Evolutionary conservation across 768 basidiomycete species (phyloP).

Genomic region (Lactarius akahatsu): DNA sequence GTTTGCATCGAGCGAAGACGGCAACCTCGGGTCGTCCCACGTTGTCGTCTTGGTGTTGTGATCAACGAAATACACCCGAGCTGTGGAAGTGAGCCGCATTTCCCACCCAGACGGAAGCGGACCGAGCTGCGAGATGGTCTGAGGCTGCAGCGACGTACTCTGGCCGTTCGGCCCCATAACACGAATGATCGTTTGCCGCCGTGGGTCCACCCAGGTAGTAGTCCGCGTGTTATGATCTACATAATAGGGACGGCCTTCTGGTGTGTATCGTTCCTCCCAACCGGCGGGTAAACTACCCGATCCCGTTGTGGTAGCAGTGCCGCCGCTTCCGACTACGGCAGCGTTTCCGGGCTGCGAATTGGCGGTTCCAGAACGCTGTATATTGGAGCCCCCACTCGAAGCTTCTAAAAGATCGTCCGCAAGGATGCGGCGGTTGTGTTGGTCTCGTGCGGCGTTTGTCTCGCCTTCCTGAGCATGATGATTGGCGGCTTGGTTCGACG

Average conservation of each 20-base stretch:
- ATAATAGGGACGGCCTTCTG: slow-evolving; percentile 97
- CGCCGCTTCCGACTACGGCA: slow-evolving; percentile 47
- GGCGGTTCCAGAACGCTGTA: slow-evolving; percentile 32
- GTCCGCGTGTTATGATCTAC: slow-evolving; percentile 99
- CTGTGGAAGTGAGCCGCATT: slow-evolving; percentile 98
- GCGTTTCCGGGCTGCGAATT: slow-evolving; percentile 37
- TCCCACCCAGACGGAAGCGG: slow-evolving; percentile 99
- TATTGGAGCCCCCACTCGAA: slow-evolving; percentile 40
- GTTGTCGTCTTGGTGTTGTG: slow-evolving; percentile 99
- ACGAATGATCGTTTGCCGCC: slow-evolving; percentile 93
- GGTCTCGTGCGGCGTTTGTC: slow-evolving; percentile 82
- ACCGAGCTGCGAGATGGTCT: slow-evolving; percentile 94
- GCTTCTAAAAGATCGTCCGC: slow-evolving; percentile 85
- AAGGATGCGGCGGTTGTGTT: slow-evolving; percentile 79
- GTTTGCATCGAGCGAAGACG: slow-evolving; percentile 92
- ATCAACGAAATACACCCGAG: slow-evolving; percentile 98
- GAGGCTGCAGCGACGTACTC: slow-evolving; percentile 84
- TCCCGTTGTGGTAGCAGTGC: slow-evolving; percentile 64
- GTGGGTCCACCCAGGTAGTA: slow-evolving; percentile 99
- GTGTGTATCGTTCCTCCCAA: slow-evolving; percentile 99
- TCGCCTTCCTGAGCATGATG: slow-evolving; percentile 67
- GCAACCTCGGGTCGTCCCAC: slow-evolving; percentile 97
- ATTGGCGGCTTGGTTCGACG: slow-evolving; percentile 72
- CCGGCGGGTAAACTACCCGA: slow-evolving; percentile 89
- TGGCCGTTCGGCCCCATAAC: slow-evolving; percentile 95